These are phyloP conservation scores for Aspergillus amoenus DNA, from an alignment of 2,329 filamentous ascomycete genomes.

Conservation along the genomic window DNA sequence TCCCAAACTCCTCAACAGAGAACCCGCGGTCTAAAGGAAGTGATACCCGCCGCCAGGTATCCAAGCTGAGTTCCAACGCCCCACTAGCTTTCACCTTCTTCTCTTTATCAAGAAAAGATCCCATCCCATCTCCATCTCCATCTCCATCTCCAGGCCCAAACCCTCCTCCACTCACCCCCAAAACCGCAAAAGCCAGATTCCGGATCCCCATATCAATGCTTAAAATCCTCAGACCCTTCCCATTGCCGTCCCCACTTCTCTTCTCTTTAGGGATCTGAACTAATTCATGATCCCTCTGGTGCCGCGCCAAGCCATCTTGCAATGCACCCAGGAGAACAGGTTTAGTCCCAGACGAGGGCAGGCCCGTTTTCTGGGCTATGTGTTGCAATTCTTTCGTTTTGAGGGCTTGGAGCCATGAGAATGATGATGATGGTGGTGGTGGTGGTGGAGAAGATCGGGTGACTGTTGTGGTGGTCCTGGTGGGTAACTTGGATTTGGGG, in stretches of 20 bases:
- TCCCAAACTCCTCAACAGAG: not conserved
- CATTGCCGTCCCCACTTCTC: not conserved
- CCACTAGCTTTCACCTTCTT: not conserved
- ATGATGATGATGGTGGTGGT: not conserved
- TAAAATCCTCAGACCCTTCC: conserved; percentile 54
- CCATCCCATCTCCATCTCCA: not conserved
- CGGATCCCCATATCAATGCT: conserved; percentile 84
- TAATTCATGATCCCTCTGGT: not conserved
- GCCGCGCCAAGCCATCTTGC: conserved; percentile 21
- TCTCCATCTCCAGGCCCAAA: not conserved
- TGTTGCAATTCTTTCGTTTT: conserved; percentile 57
- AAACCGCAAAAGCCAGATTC: conserved; percentile 73
- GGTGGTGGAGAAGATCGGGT: not conserved
- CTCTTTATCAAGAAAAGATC: not conserved
- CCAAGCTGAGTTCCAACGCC: conserved; percentile 19
- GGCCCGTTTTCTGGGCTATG: conserved; percentile 61
- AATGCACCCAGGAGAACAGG: conserved; percentile 54
- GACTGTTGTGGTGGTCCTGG: not conserved
- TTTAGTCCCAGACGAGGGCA: conserved; percentile 61
- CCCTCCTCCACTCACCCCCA: conserved; percentile 29
- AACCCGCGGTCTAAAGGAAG: not conserved
- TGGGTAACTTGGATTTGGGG: not conserved
- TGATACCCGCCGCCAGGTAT: conserved; percentile 43
- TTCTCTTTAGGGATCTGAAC: not conserved
- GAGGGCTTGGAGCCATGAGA: conserved; percentile 40